These are phyloP conservation scores for Brassica hybrid DNA, from an alignment of 441 rosid species.

Conservation along the genomic window DNA sequence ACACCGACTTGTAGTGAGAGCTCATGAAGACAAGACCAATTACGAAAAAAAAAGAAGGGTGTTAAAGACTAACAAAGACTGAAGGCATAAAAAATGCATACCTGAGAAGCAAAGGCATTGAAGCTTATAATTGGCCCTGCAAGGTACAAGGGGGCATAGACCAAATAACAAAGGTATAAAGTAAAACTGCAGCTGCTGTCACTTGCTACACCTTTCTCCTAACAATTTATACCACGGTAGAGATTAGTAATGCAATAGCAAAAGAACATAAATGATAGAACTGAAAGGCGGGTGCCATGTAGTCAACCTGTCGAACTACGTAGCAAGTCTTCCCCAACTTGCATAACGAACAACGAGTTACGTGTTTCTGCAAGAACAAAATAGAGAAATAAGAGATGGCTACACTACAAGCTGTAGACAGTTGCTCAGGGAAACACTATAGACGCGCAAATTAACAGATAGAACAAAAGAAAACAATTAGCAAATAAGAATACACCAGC, in stretches of 20 bases:
- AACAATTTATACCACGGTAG: slow-evolving; percentile 36
- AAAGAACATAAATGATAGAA: slow-evolving; percentile 4
- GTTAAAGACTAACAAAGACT: background rate
- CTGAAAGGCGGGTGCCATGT: slow-evolving; percentile 4
- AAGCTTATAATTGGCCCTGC: slow-evolving; percentile 94
- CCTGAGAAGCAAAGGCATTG: slow-evolving; percentile 97
- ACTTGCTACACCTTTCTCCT: slow-evolving; percentile 66
- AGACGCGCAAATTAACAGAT: background rate
- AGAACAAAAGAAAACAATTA: background rate
- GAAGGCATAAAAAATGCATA: slow-evolving; percentile 39
- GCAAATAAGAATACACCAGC: background rate
- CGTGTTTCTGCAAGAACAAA: slow-evolving; percentile 30
- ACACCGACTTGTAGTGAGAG: slow-evolving; percentile 28
- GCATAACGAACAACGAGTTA: slow-evolving; percentile 39
- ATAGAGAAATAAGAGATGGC: slow-evolving; percentile 20
- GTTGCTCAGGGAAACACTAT: background rate
- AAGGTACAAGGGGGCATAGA: slow-evolving; percentile 90
- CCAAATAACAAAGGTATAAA: slow-evolving; percentile 82
- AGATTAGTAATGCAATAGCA: slow-evolving; percentile 8
- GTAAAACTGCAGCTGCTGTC: slow-evolving; percentile 51
- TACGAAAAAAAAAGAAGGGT: slow-evolving; percentile 6
- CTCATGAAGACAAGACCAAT: slow-evolving; percentile 6
- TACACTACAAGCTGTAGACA: background rate
- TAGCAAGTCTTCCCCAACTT: slow-evolving; percentile 44
- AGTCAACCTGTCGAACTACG: slow-evolving; percentile 39